Conservation (phyloP, 306 rosid species). For the Pyrus pyrifolia region DNA sequence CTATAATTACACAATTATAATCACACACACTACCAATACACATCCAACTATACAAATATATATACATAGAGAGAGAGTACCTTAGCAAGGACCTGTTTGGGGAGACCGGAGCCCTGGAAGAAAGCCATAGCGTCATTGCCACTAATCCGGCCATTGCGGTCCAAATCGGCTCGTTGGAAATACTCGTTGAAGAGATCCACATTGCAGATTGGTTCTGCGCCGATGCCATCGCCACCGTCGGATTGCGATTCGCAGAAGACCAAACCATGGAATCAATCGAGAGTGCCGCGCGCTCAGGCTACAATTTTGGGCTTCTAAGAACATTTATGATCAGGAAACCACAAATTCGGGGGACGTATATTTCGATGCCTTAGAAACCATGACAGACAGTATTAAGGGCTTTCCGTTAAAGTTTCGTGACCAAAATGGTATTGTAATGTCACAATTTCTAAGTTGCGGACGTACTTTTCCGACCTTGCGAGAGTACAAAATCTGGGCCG, state of each 20-base stretch:
- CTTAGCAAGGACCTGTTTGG: conserved; percentile 63
- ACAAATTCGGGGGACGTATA: background rate
- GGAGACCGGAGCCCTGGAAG: conserved; percentile 62
- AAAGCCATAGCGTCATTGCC: conserved; percentile 91
- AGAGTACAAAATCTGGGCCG: too few species aligned
- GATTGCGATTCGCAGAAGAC: conserved; percentile 40
- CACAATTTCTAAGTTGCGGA: too few species aligned
- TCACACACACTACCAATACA: background rate
- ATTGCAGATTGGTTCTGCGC: conserved; percentile 50
- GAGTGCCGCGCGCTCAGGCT: background rate
- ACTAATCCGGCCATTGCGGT: conserved; percentile 89
- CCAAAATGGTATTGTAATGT: background rate
- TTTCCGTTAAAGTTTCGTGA: background rate
- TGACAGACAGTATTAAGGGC: background rate
- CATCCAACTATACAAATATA: background rate
- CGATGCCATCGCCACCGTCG: conserved; percentile 69
- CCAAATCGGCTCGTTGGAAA: conserved; percentile 92
- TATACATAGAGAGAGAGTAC: conserved; percentile 17
- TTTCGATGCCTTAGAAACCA: conserved; percentile 17
- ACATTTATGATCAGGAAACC: background rate
- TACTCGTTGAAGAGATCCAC: conserved; percentile 94
- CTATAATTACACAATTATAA: too few species aligned
- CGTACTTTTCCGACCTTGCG: too few species aligned
- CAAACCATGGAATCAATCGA: conserved; percentile 26
- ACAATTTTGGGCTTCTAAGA: background rate